Evolutionary conservation across 371 early-diverging fungal species (phyloP), one percentile per base, ranked within the genome.

Genomic region (Mucor mucedo): DNA sequence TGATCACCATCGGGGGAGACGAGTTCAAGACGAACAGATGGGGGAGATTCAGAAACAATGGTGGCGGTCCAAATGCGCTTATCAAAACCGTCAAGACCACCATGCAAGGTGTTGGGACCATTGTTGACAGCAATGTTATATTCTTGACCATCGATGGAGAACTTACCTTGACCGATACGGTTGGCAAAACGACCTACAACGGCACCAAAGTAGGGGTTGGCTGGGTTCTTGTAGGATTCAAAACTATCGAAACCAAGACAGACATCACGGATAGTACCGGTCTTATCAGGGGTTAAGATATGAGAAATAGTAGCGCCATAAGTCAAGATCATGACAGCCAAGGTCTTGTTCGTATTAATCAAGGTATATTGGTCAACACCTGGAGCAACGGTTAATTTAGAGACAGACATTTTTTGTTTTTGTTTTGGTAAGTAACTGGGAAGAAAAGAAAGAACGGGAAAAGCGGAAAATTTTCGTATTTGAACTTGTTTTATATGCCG

Each of bases 151-250:
- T 82, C 72, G 1, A 79, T 61, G 2, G 76, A 73, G n/a, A 82
- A 79, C 47, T 79, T 64, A 32, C 78, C 82, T 35, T 69, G 21
- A 3, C 73, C 78, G 61, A 82, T 77, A 44, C 81, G 72, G 64
- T 82, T 82, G n/a, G 75, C 82, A 53, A 60, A 82, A 49, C 82
- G 76, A 48, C 82, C 82, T n/a, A 82, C 63, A 33, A 76, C 52
- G 40, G 82, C 79, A 45, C 82, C 82, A 66, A 79, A 79, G 35
- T 73, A 82, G 44, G 76, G 79, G 48, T 82, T 79, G 5, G 63
- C 39, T n/a, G 75, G 62, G 5, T 70, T 52, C 27, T 73, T 73
- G 58, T 82, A 82, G 32, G 62, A 58, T 41, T 82, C 78, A 61
- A 64, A 76, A 44, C 76, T 63, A 53, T 82, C 82, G 58, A 76